Evolutionary conservation across 1,139 yeast genomes (phyloP), one percentile per base, ranked within the genome.

Genomic region (Saccharomyces pastorianus): DNA sequence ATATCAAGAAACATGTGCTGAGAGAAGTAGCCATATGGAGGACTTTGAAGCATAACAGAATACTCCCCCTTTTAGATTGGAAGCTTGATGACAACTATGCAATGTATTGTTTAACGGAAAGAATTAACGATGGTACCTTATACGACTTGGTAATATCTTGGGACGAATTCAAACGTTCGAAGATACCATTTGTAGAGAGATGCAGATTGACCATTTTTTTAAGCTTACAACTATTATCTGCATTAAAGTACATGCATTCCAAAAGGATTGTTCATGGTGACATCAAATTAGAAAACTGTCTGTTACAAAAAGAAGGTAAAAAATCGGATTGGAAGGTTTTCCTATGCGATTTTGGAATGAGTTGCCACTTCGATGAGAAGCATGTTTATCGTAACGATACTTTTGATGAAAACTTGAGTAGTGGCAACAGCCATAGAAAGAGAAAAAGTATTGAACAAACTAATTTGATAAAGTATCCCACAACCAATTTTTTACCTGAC

Each of bases 301-400:
- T 91, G 53, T 71, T 88, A 34, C 59, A 63, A 42, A 65, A 62
- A 48, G 51, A 52, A n/a, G 38, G 54, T 1, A 83, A 82, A 53
- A 69, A 71, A 27, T 59, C 63, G 8, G 62, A 65, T 29, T 70
- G 74, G 55, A 66, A 61, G 34, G 71, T 83, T 65, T 67, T 81
- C 26, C 66, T 90, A 7, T 88, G 96, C 71, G 98, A 90, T 71
- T 90, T 90, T 73, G 98, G 98, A 4, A 88, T 90, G 95, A 73
- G 79, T 49, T 75, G 73, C 31, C 55, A 56, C 27, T 61, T 55
- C 48, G 58, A 54, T 6, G 13, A 14, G 13, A 14, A 38, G 9
- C 26, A 17, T 38, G n/a, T 20, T 11, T 38, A 38, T 20, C 44
- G 25, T 13, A 31, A 57, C 71, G 74, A 77, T 53, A 64, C 76